Conservation (phyloP, 257 asterid species). For the Penstemon eatonii region DNA sequence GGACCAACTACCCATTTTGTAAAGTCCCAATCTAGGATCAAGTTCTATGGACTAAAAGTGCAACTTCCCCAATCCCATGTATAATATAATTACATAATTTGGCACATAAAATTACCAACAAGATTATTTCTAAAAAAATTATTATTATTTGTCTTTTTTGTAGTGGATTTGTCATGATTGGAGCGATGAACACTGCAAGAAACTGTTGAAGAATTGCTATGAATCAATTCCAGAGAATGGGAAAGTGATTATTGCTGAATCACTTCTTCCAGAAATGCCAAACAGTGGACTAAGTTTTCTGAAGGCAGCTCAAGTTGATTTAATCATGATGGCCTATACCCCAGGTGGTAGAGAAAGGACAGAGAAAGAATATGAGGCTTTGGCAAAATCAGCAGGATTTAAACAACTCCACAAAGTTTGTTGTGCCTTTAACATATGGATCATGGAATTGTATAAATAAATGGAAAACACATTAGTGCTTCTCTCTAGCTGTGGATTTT, state of each 20-base stretch:
- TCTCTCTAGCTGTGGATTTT: too few species aligned
- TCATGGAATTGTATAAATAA: slow-evolving; percentile 1
- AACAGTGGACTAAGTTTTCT: slow-evolving; percentile 25
- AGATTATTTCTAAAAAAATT: too few species aligned
- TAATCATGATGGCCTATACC: slow-evolving; percentile 46
- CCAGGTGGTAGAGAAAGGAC: slow-evolving; percentile 75
- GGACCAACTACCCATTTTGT: too few species aligned
- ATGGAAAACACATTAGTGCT: neutral
- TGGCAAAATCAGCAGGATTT: slow-evolving; percentile 54
- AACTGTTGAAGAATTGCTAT: slow-evolving; percentile 50
- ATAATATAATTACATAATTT: too few species aligned
- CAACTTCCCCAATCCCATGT: too few species aligned
- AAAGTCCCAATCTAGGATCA: too few species aligned
- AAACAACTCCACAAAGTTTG: slow-evolving; percentile 35
- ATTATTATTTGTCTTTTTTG: neutral
- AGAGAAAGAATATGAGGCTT: slow-evolving; percentile 48
- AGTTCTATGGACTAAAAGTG: too few species aligned
- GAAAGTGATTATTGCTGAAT: slow-evolving; percentile 52
- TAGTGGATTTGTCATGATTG: slow-evolving; percentile 68
- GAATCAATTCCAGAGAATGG: slow-evolving; percentile 54
- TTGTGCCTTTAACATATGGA: slow-evolving; percentile 44
- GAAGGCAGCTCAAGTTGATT: slow-evolving; percentile 31
- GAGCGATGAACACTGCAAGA: slow-evolving; percentile 54
- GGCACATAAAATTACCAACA: too few species aligned
- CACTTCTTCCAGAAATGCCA: slow-evolving; percentile 44